These are phyloP conservation scores for Oxyria digyna DNA, from an alignment of 148 eudicot species.

Conservation along the genomic window DNA sequence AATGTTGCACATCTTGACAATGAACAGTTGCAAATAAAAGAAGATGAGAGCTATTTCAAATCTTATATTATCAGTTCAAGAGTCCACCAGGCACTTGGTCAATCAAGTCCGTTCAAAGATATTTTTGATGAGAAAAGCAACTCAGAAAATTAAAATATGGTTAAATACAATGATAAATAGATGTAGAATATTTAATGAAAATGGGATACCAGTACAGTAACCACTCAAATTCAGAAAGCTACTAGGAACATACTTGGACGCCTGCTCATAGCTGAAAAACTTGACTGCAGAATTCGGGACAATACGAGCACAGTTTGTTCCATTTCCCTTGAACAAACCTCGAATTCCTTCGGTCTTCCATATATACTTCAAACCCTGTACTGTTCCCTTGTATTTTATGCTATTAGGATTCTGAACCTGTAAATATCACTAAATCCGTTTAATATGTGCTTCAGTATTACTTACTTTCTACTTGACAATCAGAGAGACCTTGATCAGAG, in stretches of 20 bases:
- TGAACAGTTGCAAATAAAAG: not conserved
- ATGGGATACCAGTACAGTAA: not conserved
- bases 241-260: constrained; percentile 54
- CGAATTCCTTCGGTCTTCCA: constrained; percentile 88
- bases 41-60: not conserved
- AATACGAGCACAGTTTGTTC: constrained; percentile 90
- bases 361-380: constrained; percentile 80
- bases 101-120: not conserved
- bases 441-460: not conserved
- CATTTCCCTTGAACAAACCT: constrained; percentile 89
- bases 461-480: not conserved
- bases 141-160: not conserved
- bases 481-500: not conserved
- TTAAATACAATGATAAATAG: not conserved
- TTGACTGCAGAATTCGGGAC: constrained; percentile 94
- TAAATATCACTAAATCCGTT: constrained; percentile 3
- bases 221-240: not conserved
- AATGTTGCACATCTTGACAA: not conserved
- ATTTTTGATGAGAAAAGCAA: not conserved
- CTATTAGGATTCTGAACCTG: constrained; percentile 92
- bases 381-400: constrained; percentile 67
- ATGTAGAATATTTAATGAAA: not conserved
- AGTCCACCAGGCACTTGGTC: not conserved
- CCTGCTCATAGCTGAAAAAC: constrained; percentile 88
- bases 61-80: not conserved